phyloP scores from a whole-genome alignment of 1,284 basidiomycete species.

The Meira miltonrushii region DNA sequence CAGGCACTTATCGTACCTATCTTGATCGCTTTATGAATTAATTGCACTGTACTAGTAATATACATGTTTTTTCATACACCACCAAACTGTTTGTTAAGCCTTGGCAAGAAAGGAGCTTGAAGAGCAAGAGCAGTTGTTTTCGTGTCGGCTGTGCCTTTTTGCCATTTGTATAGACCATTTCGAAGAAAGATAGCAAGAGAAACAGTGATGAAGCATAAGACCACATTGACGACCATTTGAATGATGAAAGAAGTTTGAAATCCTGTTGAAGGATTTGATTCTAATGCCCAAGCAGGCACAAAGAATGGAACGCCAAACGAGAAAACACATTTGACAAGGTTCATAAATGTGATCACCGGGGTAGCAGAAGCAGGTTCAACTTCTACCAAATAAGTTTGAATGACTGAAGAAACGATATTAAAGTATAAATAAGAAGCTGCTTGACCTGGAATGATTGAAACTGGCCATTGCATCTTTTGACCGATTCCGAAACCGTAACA shows the following conservation, averaged over 20 bases:
- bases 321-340: neutral
- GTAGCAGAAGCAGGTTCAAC: neutral
- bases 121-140: too few species aligned
- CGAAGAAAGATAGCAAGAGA: neutral
- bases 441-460: neutral
- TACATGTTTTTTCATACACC: too few species aligned
- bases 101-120: too few species aligned
- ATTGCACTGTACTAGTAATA: too few species aligned
- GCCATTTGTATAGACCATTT: neutral
- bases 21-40: too few species aligned
- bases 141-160: too few species aligned
- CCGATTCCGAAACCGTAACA: neutral
- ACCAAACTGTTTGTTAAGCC: too few species aligned
- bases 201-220: neutral
- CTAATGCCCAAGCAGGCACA: neutral
- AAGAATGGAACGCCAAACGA: neutral
- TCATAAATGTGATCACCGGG: neutral
- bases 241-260: neutral
- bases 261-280: neutral
- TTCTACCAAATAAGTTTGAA: neutral
- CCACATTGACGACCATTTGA: constrained; percentile 2
- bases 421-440: neutral
- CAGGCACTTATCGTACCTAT: too few species aligned
- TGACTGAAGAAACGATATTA: neutral
- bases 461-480: neutral